These are phyloP conservation scores for Salisapilia sapeloensis DNA, from an alignment of 352 stramenopile genomes.

Conservation along the genomic window DNA sequence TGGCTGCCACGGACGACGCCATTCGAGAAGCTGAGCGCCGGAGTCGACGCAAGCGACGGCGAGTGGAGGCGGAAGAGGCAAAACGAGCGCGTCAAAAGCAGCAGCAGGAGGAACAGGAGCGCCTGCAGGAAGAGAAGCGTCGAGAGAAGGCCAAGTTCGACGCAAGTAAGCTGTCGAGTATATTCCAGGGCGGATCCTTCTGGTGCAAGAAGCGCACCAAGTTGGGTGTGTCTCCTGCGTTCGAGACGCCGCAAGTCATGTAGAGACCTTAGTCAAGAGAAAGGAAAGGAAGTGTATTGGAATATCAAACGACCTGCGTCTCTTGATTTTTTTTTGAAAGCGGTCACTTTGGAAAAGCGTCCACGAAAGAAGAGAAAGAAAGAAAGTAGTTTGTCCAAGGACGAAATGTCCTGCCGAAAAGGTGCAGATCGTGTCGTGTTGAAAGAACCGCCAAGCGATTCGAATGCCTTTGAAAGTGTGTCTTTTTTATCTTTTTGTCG, in stretches of 20 bases:
- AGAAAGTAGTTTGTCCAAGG: too few species aligned
- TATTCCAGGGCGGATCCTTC: conserved; percentile 17
- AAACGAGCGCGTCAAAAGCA: conserved; percentile 42
- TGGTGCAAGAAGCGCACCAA: conserved; percentile 45
- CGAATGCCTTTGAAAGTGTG: too few species aligned
- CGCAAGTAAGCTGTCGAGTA: conserved; percentile 25
- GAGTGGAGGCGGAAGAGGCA: conserved; percentile 45
- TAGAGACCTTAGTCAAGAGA: too few species aligned
- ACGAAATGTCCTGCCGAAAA: too few species aligned
- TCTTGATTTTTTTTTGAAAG: too few species aligned
- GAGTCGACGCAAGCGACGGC: conserved; percentile 46
- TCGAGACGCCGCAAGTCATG: conserved; percentile 21
- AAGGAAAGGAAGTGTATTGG: too few species aligned
- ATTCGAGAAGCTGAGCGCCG: conserved; percentile 60
- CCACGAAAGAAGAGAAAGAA: too few species aligned
- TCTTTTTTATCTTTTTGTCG: too few species aligned
- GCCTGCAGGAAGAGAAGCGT: conserved; percentile 19
- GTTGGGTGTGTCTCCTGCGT: conserved; percentile 22
- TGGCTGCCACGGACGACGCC: conserved; percentile 63
- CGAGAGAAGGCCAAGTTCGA: conserved; percentile 49
- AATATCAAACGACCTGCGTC: too few species aligned
- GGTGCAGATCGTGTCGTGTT: too few species aligned
- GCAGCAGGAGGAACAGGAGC: conserved; percentile 26
- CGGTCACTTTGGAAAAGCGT: too few species aligned
- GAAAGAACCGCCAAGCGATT: too few species aligned